A percentile compares a stretch with the other conserved stretches of the same genome.
phyloP scores from a whole-genome alignment of 495 filamentous ascomycete species.

The Usnea hakonensis region DNA sequence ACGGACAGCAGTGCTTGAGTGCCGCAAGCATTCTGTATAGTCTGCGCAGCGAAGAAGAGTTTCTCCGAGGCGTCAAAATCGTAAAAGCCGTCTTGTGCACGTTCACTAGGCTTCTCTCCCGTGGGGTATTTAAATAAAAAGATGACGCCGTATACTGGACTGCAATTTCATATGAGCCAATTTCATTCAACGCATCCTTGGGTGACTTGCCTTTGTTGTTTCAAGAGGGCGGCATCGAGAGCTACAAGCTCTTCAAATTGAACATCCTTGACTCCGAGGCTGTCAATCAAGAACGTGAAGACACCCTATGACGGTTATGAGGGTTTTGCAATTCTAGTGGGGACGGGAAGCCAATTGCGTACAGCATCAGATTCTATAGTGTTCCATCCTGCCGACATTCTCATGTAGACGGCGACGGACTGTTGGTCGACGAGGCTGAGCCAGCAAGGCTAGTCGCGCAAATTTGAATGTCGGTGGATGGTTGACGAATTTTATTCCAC shows the following conservation, averaged over 20 bases:
- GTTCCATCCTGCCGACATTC: slow-evolving; percentile 48
- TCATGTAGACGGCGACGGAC: background rate
- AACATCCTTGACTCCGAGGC: slow-evolving; percentile 82
- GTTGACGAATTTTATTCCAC: too few relatives aligned
- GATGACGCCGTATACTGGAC: slow-evolving; percentile 91
- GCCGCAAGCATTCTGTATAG: slow-evolving; percentile 98
- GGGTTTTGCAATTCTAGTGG: slow-evolving; percentile 5
- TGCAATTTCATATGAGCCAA: slow-evolving; percentile 19
- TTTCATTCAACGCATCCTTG: background rate
- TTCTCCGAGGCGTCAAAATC: slow-evolving; percentile 63
- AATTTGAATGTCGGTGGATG: too few relatives aligned
- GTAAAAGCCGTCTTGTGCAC: slow-evolving; percentile 68
- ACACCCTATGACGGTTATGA: slow-evolving; percentile 58
- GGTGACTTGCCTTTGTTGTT: slow-evolving; percentile 47
- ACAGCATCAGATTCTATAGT: slow-evolving; percentile 81
- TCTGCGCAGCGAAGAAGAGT: slow-evolving; percentile 94
- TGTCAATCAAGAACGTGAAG: slow-evolving; percentile 89
- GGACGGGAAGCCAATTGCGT: slow-evolving; percentile 1
- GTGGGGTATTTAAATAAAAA: slow-evolving; percentile 98
- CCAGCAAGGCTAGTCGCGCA: background rate
- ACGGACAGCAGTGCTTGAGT: slow-evolving; percentile 93
- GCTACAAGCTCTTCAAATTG: slow-evolving; percentile 96
- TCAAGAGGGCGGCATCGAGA: slow-evolving; percentile 74
- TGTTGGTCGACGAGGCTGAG: background rate
- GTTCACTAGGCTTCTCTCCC: slow-evolving; percentile 52